phyloP scores from a whole-genome alignment of 148 eudicot genomes.

The Rhododendron mucronatum region DNA sequence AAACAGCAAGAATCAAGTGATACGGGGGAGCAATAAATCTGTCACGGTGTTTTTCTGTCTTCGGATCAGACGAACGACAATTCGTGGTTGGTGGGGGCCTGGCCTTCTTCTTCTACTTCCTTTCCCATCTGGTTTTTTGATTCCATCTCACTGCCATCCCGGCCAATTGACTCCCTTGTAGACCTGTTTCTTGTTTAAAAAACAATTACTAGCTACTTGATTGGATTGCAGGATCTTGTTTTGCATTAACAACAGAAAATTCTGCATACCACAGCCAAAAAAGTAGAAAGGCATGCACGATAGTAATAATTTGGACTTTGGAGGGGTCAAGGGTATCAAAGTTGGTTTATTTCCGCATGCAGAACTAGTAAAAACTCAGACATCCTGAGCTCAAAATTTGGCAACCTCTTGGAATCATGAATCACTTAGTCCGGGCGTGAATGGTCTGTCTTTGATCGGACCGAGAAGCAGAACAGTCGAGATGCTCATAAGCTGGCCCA shows the following conservation, averaged over 20 bases:
- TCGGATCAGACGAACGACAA: conserved; percentile 43
- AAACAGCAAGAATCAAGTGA: conserved; percentile 5
- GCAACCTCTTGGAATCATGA: too few relatives aligned
- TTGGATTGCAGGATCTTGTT: background rate
- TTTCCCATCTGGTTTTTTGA: conserved; percentile 15
- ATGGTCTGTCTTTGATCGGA: too few relatives aligned
- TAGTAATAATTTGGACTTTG: background rate
- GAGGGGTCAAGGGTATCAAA: background rate
- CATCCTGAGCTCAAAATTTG: background rate
- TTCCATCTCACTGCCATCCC: conserved; percentile 5
- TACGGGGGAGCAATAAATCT: conserved; percentile 12
- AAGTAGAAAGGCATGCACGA: background rate
- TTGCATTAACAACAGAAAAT: background rate
- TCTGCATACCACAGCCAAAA: background rate
- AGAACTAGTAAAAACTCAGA: too few relatives aligned
- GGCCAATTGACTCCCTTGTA: background rate
- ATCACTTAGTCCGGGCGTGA: background rate
- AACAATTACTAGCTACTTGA: background rate
- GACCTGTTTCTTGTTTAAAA: background rate
- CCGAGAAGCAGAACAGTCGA: too few relatives aligned
- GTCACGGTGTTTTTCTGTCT: conserved; percentile 21
- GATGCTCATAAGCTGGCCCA: too few relatives aligned
- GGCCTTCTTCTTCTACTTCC: background rate
- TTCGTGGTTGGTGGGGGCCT: conserved; percentile 32
- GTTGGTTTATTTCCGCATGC: background rate